A percentile compares a stretch with the other conserved stretches of the same genome.
Conservation (phyloP, 257 asterid genomes). For the Henckelia pumila region DNA sequence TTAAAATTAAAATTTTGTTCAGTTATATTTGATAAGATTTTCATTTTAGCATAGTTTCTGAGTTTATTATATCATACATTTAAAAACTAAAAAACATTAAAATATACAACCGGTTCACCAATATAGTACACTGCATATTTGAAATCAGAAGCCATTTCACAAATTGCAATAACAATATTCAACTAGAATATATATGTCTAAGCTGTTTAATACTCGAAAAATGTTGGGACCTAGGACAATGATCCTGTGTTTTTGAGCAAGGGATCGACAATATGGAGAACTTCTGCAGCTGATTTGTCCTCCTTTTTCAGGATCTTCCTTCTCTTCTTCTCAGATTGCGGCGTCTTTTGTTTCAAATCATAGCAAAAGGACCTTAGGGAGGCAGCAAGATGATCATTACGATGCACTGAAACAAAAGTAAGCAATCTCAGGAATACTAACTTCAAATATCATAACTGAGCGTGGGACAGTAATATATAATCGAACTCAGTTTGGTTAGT, state of each 20-base stretch:
- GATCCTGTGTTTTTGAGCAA: slow-evolving; percentile 19
- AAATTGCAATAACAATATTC: too few species aligned
- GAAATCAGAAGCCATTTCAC: not conserved
- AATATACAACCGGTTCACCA: not conserved
- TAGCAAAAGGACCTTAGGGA: slow-evolving; percentile 66
- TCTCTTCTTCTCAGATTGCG: slow-evolving; percentile 69
- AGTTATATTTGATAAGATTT: not conserved
- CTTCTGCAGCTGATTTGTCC: slow-evolving; percentile 40
- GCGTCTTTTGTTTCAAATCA: slow-evolving; percentile 72
- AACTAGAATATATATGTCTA: not conserved
- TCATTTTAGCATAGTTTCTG: not conserved
- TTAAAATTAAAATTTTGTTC: too few species aligned
- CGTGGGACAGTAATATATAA: not conserved
- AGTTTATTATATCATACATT: too few species aligned
- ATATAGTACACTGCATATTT: not conserved
- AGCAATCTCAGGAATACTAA: slow-evolving; percentile 19
- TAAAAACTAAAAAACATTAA: too few species aligned
- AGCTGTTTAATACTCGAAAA: not conserved
- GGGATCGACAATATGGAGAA: slow-evolving; percentile 41
- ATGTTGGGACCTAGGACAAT: not conserved
- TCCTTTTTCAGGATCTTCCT: slow-evolving; percentile 55
- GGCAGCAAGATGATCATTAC: slow-evolving; percentile 72
- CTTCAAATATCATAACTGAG: slow-evolving; percentile 4
- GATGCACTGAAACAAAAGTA: slow-evolving; percentile 59
- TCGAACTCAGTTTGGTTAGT: not conserved